A percentile compares a stretch with the other conserved stretches of the same genome.
These are phyloP conservation scores for Orbilia ellipsospora DNA, from an alignment of 2,329 filamentous ascomycete genomes.

Conservation along the genomic window DNA sequence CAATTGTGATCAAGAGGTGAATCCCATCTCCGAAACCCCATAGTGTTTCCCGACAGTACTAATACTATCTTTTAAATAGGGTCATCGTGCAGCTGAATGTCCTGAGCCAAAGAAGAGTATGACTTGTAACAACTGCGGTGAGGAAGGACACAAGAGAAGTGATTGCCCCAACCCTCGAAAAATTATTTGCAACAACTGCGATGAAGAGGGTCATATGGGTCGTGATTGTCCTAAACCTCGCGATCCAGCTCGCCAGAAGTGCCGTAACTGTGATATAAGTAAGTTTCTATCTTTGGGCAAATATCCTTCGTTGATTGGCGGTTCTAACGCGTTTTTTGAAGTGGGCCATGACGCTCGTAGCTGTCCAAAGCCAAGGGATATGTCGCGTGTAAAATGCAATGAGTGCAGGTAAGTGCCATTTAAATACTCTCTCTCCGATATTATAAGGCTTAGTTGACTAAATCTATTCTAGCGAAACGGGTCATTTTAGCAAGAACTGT, in stretches of 20 bases:
- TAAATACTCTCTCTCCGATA: too few relatives aligned
- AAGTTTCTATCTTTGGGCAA: slow-evolving; percentile 55
- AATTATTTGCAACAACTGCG: slow-evolving; percentile 71
- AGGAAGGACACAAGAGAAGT: slow-evolving; percentile 58
- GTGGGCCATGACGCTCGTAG: slow-evolving; percentile 63
- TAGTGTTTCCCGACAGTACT: too few relatives aligned
- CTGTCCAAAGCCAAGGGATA: slow-evolving; percentile 59
- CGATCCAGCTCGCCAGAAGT: slow-evolving; percentile 71
- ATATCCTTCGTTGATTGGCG: background rate
- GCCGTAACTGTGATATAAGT: slow-evolving; percentile 68
- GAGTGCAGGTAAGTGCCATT: slow-evolving; percentile 44
- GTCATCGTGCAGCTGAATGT: slow-evolving; percentile 47
- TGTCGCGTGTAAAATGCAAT: slow-evolving; percentile 39
- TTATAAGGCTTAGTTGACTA: too few relatives aligned
- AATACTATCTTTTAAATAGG: background rate
- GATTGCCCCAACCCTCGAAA: slow-evolving; percentile 62
- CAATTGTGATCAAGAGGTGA: slow-evolving; percentile 44
- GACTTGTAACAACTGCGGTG: slow-evolving; percentile 64
- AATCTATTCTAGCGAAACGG: slow-evolving; percentile 27
- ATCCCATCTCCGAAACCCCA: too few relatives aligned
- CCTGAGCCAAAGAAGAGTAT: slow-evolving; percentile 43
- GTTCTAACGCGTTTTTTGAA: slow-evolving; percentile 18
- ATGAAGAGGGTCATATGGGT: slow-evolving; percentile 70
- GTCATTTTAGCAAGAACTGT: slow-evolving; percentile 38
- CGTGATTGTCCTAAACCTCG: slow-evolving; percentile 70